phyloP scores from a whole-genome alignment of 768 basidiomycete genomes.

The Lentinula raphanica region DNA sequence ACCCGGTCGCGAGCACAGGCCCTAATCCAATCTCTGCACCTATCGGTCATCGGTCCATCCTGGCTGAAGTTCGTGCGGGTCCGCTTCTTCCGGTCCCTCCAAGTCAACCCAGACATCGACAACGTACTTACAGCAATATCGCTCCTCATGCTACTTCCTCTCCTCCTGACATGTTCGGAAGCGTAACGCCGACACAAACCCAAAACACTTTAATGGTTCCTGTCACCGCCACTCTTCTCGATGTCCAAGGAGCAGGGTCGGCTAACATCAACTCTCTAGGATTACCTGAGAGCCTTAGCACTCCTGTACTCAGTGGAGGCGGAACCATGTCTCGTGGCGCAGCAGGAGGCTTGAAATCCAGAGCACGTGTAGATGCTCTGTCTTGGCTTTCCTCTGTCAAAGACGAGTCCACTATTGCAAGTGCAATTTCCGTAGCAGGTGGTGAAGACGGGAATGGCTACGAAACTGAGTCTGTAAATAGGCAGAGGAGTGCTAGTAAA shows the following conservation, averaged over 20 bases:
- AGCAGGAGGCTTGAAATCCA: conserved; percentile 46
- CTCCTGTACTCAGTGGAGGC: conserved; percentile 11
- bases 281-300: conserved; percentile 2
- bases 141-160: neutral
- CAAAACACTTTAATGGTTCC: neutral
- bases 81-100: conserved; percentile 12
- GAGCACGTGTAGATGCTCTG: conserved; percentile 56
- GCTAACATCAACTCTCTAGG: neutral
- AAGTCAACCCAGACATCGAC: neutral
- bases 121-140: neutral
- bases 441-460: conserved; percentile 18
- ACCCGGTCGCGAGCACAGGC: neutral
- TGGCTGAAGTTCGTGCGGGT: conserved; percentile 65
- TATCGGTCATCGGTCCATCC: conserved; percentile 57
- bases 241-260: neutral
- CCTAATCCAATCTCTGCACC: conserved; percentile 50
- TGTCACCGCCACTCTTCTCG: neutral
- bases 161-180: conserved; percentile 21
- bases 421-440: neutral
- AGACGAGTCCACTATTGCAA: conserved; percentile 23
- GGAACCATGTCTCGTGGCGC: conserved; percentile 29
- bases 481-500: neutral
- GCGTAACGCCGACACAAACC: conserved; percentile 5
- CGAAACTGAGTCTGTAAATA: neutral
- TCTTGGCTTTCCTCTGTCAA: conserved; percentile 73